Evolutionary conservation across 257 asterid species (phyloP).

Genomic region (Ehretia macrophylla): DNA sequence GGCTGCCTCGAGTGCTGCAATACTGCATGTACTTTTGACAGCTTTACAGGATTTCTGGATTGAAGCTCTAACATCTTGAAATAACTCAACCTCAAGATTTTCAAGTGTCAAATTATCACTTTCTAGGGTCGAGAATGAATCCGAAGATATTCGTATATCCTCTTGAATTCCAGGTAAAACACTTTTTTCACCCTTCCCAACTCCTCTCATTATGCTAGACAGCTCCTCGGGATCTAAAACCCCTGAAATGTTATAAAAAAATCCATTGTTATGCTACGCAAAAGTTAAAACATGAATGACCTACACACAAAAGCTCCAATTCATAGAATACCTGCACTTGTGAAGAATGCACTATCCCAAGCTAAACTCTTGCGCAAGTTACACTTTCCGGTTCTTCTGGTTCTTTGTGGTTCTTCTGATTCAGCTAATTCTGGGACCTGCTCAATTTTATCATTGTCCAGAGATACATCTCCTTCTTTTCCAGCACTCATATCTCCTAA

Average conservation of each 20-base stretch:
- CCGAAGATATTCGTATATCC: constrained; percentile 62
- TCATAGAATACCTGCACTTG: constrained; percentile 64
- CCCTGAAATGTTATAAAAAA: constrained; percentile 36
- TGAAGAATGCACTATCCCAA: constrained; percentile 96
- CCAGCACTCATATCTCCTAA: constrained; percentile 28
- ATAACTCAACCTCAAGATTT: constrained; percentile 71
- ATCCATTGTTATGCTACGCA: background rate
- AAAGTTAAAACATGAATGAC: background rate
- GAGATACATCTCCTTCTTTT: constrained; percentile 17
- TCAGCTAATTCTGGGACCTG: constrained; percentile 48
- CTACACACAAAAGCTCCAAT: background rate
- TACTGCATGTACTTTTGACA: constrained; percentile 24
- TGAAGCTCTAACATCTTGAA: constrained; percentile 94
- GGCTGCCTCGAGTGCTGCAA: constrained; percentile 25
- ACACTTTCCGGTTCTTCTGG: constrained; percentile 49
- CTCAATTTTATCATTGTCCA: constrained; percentile 19
- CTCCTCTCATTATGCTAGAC: constrained; percentile 60
- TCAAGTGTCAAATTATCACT: constrained; percentile 70
- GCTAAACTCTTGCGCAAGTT: constrained; percentile 91
- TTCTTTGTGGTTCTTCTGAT: constrained; percentile 50
- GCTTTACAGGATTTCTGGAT: constrained; percentile 78
- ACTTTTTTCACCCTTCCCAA: constrained; percentile 41
- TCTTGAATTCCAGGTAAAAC: constrained; percentile 69
- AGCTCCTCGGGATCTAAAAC: constrained; percentile 82
- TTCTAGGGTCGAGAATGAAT: constrained; percentile 70